Base-by-base conservation (phyloP, 2,329 filamentous ascomycete genomes). In the Talaromyces marneffei region DNA sequence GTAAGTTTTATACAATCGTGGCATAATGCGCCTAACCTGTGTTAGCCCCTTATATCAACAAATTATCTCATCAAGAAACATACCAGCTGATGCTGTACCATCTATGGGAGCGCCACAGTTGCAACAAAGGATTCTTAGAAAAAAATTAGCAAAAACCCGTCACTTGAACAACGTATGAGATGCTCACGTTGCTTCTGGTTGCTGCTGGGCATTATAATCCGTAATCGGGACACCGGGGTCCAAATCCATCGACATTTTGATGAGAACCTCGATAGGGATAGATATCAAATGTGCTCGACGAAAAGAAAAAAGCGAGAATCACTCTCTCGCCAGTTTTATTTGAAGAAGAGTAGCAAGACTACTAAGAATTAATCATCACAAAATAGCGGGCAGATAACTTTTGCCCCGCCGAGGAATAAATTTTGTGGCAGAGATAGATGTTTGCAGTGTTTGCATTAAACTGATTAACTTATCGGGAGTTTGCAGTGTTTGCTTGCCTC, bases 91-190 rank as follows among this genome's bases (percentile, higher is more conserved):
- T 16, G 56, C 9, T 9, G 92, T 96, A 75, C 94, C 94, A 77
- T 97, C 92, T 71, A 99, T 96, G 40, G 93, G 88, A 63, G 91
- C 92, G 72, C 93, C 94, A 77, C 94, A 99, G 82, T 97, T 96
- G 81, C 91, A 96, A 78, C 94, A 99, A 62, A 99, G 89, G 72
- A 97, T 96, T n/a, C 87, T 90, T 63, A 27, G 54, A 58, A 55
- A 39, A 60, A 37, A 54, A 23, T 64, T 65, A 66, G 66, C 55
- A 64, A 59, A 42, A 33, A 35, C 63, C 20, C 14, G 16, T 10
- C 12, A n/a, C n/a, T n/a, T n/a, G 6, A 48, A 40, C 33, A 44
- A 31, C 27, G 54, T 31, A 25, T 53, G 27, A 52, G 33, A 60
- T 37, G 61, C 80, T 68, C 74, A 84, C 82, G 85, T 88, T 65